Evolutionary conservation across 106 monocot species (phyloP).

Genomic region (Phalaenopsis aphrodite): DNA sequence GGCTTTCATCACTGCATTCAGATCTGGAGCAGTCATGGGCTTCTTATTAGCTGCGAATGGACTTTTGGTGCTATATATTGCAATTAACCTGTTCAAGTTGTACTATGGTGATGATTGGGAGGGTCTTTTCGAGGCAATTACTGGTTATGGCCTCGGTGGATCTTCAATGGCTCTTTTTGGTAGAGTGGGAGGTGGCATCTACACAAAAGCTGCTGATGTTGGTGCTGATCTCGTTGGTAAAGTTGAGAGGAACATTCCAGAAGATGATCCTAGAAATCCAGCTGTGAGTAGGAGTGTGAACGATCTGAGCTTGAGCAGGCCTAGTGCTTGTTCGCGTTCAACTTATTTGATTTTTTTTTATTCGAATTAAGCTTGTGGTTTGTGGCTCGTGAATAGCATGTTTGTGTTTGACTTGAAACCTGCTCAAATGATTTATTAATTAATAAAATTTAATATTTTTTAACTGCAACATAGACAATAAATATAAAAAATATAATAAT

Average conservation of each 20-base stretch:
- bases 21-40: conserved; percentile 60
- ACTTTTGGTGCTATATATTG: conserved; percentile 49
- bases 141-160: conserved; percentile 74
- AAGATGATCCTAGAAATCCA: conserved; percentile 73
- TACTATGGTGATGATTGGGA: conserved; percentile 62
- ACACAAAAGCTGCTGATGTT: conserved; percentile 77
- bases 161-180: conserved; percentile 81
- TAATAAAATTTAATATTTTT: no score
- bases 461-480: no score
- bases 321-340: no score
- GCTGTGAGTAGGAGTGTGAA: conserved; percentile 24
- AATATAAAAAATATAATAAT: no score
- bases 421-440: no score
- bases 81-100: conserved; percentile 42
- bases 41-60: conserved; percentile 61
- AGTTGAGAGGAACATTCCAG: conserved; percentile 72
- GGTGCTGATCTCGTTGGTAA: conserved; percentile 83
- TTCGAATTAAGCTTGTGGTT: no score
- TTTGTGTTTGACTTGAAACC: no score
- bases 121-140: conserved; percentile 56
- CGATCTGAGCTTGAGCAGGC: no score
- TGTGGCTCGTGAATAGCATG: no score
- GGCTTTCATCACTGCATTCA: conserved; percentile 51
- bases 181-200: conserved; percentile 68
- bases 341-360: no score